Conservation (phyloP, 1,284 basidiomycete genomes). For the Malassezia restricta region DNA sequence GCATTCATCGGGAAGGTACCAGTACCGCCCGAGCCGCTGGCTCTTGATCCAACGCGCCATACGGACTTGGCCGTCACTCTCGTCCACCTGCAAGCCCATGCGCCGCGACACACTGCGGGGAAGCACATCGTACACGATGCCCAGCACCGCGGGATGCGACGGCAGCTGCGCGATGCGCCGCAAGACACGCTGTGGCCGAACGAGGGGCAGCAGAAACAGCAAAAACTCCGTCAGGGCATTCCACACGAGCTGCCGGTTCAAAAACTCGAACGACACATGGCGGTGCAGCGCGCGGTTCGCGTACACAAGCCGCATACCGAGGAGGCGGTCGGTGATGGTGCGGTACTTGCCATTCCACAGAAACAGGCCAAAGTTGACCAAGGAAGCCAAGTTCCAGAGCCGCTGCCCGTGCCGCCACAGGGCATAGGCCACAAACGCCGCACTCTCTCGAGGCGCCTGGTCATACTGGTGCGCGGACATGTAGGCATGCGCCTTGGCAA, state of each 20-base stretch:
- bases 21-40: conserved; percentile 19
- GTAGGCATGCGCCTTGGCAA: conserved; percentile 60
- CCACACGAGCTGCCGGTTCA: conserved; percentile 99
- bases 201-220: conserved; percentile 75
- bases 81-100: conserved; percentile 24
- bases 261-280: conserved; percentile 92
- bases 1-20: conserved; percentile 25
- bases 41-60: neutral
- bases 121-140: conserved; percentile 34
- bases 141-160: conserved; percentile 33
- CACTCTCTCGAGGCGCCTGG: conserved; percentile 49
- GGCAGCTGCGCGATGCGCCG: conserved; percentile 52
- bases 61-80: conserved; percentile 6
- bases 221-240: conserved; percentile 96
- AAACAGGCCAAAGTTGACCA: conserved; percentile 70
- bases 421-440: conserved; percentile 60
- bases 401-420: conserved; percentile 59
- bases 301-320: conserved; percentile 68
- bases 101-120: conserved; percentile 21
- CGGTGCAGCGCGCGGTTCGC: conserved; percentile 60
- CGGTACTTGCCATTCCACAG: conserved; percentile 82
- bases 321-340: conserved; percentile 66
- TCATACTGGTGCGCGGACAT: conserved; percentile 78
- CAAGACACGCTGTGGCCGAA: conserved; percentile 57
- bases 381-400: conserved; percentile 53